Evolutionary conservation across 2,329 filamentous ascomycete genomes (phyloP).

Genomic region (Hirsutella thompsonii): DNA sequence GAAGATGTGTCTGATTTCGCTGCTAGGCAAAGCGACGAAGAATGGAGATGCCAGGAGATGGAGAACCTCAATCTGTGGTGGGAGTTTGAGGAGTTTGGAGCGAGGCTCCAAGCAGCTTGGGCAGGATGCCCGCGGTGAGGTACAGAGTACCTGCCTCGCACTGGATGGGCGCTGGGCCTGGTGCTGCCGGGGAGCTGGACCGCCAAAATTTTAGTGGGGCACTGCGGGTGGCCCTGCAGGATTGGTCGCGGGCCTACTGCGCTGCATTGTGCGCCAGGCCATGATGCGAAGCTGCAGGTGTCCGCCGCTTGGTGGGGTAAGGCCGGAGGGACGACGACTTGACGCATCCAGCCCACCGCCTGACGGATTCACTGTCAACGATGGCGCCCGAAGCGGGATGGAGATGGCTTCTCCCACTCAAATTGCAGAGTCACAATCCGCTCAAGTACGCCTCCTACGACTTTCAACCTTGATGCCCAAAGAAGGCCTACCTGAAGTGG

Average conservation of each 20-base stretch:
- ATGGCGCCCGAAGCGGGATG: not conserved
- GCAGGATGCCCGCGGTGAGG: not conserved
- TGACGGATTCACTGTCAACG: constrained; percentile 2
- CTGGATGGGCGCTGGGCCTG: constrained; percentile 7
- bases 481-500: no score
- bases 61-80: not conserved
- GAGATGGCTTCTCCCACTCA: not conserved
- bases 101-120: constrained; percentile 2
- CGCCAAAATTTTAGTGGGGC: constrained; percentile 12
- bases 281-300: constrained; percentile 3
- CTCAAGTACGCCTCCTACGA: no score
- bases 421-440: no score
- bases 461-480: no score
- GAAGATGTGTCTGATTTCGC: not conserved
- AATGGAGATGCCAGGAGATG: constrained; percentile 3
- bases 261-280: not conserved
- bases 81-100: constrained; percentile 14
- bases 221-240: constrained; percentile 3
- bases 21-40: constrained; percentile 1
- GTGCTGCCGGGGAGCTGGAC: constrained; percentile 2
- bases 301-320: constrained; percentile 1
- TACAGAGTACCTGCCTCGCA: not conserved
- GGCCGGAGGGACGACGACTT: constrained; percentile 1
- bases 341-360: constrained; percentile 2
- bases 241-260: constrained; percentile 2